phyloP scores from a whole-genome alignment of 108 stramenopile genomes.

The Conticribra guillardii region DNA sequence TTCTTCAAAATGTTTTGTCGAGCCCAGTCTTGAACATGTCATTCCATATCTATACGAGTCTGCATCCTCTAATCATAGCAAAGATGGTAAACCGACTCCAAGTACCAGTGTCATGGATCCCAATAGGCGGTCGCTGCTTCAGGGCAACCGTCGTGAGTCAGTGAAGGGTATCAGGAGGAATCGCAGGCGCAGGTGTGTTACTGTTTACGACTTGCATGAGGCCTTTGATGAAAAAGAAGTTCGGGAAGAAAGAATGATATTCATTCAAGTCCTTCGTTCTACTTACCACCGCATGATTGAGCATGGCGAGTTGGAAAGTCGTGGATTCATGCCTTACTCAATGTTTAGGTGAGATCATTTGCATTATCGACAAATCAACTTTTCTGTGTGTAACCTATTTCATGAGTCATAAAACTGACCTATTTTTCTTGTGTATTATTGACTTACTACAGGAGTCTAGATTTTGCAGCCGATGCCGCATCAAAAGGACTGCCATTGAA shows the following conservation, averaged over 20 bases:
- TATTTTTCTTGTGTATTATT: neutral
- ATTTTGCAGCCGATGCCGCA: constrained; percentile 50
- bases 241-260: constrained; percentile 5
- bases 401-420: neutral
- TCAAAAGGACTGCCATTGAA: constrained; percentile 44
- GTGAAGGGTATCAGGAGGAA: neutral
- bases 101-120: neutral
- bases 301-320: constrained; percentile 51
- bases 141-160: neutral
- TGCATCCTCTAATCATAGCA: neutral
- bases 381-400: neutral
- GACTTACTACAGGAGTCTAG: constrained; percentile 29
- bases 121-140: neutral
- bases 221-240: neutral
- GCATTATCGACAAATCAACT: neutral
- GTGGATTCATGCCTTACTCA: constrained; percentile 41
- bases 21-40: neutral
- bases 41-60: neutral
- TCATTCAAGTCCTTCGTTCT: constrained; percentile 50
- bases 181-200: constrained; percentile 1
- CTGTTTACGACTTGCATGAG: neutral
- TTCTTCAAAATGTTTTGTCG: neutral
- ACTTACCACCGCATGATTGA: constrained; percentile 54
- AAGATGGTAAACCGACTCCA: neutral
- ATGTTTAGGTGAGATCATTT: constrained; percentile 10